phyloP scores from a whole-genome alignment of 179 eudicot genomes.

The Actinidia polygama region DNA sequence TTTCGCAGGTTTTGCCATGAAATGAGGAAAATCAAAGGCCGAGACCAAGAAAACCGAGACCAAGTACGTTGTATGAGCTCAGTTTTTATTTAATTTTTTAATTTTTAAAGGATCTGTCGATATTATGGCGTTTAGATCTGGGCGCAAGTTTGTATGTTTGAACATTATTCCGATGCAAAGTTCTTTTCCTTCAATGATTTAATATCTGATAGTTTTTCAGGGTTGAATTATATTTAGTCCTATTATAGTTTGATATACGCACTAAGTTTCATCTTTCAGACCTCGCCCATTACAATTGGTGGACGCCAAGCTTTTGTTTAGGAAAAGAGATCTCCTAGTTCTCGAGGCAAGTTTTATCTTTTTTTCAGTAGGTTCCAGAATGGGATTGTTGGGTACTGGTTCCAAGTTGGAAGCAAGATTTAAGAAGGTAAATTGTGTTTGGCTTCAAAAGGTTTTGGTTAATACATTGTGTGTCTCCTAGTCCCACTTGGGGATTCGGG shows the following conservation, averaged over 20 bases:
- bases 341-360: constrained; percentile 54
- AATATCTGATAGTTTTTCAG: not conserved
- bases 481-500: too few species aligned
- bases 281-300: constrained; percentile 69
- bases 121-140: not conserved
- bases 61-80: constrained; percentile 32
- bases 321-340: constrained; percentile 76
- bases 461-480: too few species aligned
- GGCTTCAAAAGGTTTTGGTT: too few species aligned
- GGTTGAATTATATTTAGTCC: not conserved
- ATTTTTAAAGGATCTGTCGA: not conserved
- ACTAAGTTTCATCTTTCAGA: constrained; percentile 41
- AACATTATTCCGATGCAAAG: too few species aligned
- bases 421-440: too few species aligned
- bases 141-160: too few species aligned
- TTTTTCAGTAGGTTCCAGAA: too few species aligned
- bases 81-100: not conserved
- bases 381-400: too few species aligned
- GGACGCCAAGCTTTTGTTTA: constrained; percentile 70
- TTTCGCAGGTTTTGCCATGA: constrained; percentile 43
- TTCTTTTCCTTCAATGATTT: not conserved
- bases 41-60: constrained; percentile 38
- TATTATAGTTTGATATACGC: not conserved
- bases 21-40: constrained; percentile 60
- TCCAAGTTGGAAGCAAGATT: too few species aligned